Base-by-base conservation (phyloP, 495 filamentous ascomycete species). In the Lepraria neglecta region DNA sequence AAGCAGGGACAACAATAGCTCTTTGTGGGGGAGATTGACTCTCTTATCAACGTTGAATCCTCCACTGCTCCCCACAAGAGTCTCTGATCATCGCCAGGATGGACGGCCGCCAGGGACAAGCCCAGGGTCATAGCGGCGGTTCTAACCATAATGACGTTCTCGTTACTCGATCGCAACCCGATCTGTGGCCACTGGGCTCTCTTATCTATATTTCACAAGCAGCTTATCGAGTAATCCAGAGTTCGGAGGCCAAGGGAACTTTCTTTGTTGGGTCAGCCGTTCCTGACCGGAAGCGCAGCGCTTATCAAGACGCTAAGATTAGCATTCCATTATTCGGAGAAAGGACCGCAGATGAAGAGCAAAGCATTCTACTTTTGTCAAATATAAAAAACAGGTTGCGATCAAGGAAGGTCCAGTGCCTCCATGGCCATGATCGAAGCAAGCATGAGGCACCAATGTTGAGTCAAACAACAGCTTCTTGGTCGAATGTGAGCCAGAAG, bases 1-100 rank as follows among this genome's bases (percentile, higher is more conserved):
- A 4, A 19, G 3, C 35, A 44, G 30, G 17, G 6, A 42, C 50
- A 35, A 3, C 7, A 50, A 44, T 24, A 15, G 28, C 38, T 30
- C 40, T 60, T 60, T 56, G 57, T 64, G 62, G 62, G 62, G 62
- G 50, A 54, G n/a, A 45, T 24, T 21, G 38, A 17, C 53, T 48
- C 59, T 55, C 46, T 64, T 64, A 60, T 64, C 48, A 59, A 35
- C 12, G 27, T 45, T 40, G n/a, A 24, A 47, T 52, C 35, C 58
- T 50, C 21, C 33, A 51, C 46, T 19, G 33, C 58, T 51, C 45
- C 44, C 58, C 33, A 43, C 35, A 33, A 31, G 35, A 52, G n/a
- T 30, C 46, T 50, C 57, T n/a, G 40, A 15, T n/a, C 30, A 28
- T 15, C 10, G 35, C 42, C 44, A 14, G 42, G 10, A 27, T 17